These are phyloP conservation scores for Xylogone sp. DNA, from an alignment of 2,329 filamentous ascomycete species.

Conservation along the genomic window DNA sequence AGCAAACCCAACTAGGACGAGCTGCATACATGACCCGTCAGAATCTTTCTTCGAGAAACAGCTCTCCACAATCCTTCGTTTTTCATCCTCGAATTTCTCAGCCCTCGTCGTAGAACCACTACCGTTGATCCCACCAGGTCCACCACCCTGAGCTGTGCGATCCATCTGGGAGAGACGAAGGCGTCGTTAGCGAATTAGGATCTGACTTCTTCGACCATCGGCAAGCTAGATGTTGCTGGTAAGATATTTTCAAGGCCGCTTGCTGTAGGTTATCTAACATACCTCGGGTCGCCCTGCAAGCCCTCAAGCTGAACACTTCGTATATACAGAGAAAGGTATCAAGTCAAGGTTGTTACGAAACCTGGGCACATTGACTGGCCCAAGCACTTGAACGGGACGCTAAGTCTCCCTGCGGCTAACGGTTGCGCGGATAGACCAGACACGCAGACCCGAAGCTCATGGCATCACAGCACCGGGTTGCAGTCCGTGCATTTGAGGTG, in stretches of 20 bases:
- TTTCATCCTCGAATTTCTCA: constrained; percentile 94
- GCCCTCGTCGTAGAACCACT: constrained; percentile 41
- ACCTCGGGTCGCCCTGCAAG: no score
- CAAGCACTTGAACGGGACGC: no score
- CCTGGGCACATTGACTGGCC: neutral
- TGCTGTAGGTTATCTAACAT: no score
- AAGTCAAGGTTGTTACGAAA: neutral
- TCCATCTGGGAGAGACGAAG: constrained; percentile 31
- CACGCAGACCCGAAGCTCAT: neutral
- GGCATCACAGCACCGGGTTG: neutral
- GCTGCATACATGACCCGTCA: constrained; percentile 77
- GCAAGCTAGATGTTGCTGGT: neutral
- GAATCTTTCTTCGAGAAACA: constrained; percentile 89
- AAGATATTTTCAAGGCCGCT: neutral
- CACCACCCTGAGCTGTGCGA: constrained; percentile 27
- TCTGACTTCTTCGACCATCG: constrained; percentile 14
- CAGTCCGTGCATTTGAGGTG: neutral
- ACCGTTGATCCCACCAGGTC: constrained; percentile 26
- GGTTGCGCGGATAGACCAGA: neutral
- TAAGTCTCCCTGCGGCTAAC: neutral
- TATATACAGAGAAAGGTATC: no score
- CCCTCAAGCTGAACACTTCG: no score
- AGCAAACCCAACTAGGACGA: neutral
- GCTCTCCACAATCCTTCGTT: constrained; percentile 87
- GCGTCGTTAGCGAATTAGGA: constrained; percentile 9